Percentiles rank a stretch among this genome's conserved stretches.
Evolutionary conservation across 352 stramenopile species (phyloP).

Genomic region (Paralagenidium karlingii): DNA sequence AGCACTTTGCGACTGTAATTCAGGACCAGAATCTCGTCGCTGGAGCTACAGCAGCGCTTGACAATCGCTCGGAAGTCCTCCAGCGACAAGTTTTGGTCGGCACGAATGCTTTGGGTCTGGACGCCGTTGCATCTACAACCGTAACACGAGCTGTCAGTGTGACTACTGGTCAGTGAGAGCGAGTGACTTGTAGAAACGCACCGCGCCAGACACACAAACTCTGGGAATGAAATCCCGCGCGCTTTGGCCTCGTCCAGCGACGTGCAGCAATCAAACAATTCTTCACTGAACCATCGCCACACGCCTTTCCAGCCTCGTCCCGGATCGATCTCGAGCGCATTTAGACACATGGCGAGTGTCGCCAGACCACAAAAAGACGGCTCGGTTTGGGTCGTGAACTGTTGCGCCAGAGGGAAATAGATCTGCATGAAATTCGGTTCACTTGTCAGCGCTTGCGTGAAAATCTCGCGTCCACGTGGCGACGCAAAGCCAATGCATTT

Average conservation of each 20-base stretch:
- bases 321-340: constrained; percentile 64
- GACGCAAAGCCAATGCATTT: constrained; percentile 81
- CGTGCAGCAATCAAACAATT: constrained; percentile 75
- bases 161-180: too few relatives aligned
- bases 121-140: constrained; percentile 60
- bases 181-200: too few relatives aligned
- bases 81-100: constrained; percentile 31
- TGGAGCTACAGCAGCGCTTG: constrained; percentile 54
- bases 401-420: constrained; percentile 88
- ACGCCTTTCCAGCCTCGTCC: constrained; percentile 62
- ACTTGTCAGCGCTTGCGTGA: constrained; percentile 37
- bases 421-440: constrained; percentile 66
- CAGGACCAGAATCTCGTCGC: constrained; percentile 80
- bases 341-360: constrained; percentile 73
- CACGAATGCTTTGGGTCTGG: constrained; percentile 26
- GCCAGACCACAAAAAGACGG: constrained; percentile 85
- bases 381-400: constrained; percentile 87
- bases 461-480: constrained; percentile 61
- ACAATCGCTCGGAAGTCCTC: constrained; percentile 52
- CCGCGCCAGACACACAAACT: constrained; percentile 56
- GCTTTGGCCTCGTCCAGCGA: constrained; percentile 53
- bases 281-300: constrained; percentile 78
- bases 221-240: constrained; percentile 49
- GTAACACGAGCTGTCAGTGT: too few relatives aligned
- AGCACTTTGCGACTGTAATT: constrained; percentile 88